Evolutionary conservation across 192 early-diverging fungal species (phyloP), one percentile per base, ranked within the genome.

Genomic region (Podila epicladia): DNA sequence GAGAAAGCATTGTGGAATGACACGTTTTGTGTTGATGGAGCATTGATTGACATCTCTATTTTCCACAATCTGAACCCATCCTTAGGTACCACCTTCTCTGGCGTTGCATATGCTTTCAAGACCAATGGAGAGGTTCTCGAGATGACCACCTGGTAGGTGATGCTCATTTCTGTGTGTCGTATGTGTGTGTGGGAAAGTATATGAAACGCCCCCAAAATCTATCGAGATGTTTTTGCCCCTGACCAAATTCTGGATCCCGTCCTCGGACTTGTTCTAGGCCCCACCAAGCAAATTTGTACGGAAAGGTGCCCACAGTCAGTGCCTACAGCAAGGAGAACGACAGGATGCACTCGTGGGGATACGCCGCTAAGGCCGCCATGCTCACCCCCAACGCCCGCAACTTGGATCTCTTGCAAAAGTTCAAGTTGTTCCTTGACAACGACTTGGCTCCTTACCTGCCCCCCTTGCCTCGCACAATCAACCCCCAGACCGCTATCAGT

Each of bases 71-170:
- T 19, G 35, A 5, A 5, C 37, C 35, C 20, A 2, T 32, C 17
- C 37, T 51, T 57, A 79, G 76, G 84, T 64, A 73, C 72, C 58
- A 86, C 63, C 2, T 88, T 75, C 59, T 86, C 87, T 5, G 87
- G 87, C 48, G 75, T 82, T 13, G 84, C 87, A 2, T 88, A 88
- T 74, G 83, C 87, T 4, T 85, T 83, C 58, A 73, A 72, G 51
- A 78, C 80, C 29, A 80, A 87, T 48, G 75, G 75, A 20, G 87
- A 88, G 49, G 73, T 88, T 13, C 64, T 72, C 22, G 87, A 88
- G 62, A 73, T 88, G 51, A 73, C 82, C 28, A 83, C 79, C 63
- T 88, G 87, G 87, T 88, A 83, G 50, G 66, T 64, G 61, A 15
- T 13, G 17, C 41, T 45, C 41, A 45, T 37, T 11, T 45, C 0